Percentiles rank a stretch among this genome's conserved stretches.
Evolutionary conservation across 129 eudicot species (phyloP).

Genomic region (Artemisia tridentata): DNA sequence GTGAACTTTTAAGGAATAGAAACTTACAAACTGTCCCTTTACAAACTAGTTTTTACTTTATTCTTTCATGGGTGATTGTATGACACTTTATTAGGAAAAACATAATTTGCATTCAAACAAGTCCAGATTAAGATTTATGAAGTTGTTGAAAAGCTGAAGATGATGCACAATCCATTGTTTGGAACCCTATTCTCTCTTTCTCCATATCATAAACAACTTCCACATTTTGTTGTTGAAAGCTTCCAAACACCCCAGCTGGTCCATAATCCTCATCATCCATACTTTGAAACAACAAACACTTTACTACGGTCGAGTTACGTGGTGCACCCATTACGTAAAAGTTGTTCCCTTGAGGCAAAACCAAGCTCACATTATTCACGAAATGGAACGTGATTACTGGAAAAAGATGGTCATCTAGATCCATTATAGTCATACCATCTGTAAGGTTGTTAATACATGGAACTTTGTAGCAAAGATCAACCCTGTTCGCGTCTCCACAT

Average conservation of each 20-base stretch:
- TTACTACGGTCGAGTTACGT: constrained; percentile 51
- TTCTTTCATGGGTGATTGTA: no score
- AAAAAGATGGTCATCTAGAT: constrained; percentile 40
- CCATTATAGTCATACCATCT: constrained; percentile 22
- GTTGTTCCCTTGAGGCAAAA: constrained; percentile 57
- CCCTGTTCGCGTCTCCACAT: constrained; percentile 46
- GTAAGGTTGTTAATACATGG: constrained; percentile 47
- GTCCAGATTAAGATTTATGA: constrained; percentile 24
- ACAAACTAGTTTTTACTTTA: no score
- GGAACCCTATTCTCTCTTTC: constrained; percentile 72
- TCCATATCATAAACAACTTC: constrained; percentile 80
- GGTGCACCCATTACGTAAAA: constrained; percentile 71
- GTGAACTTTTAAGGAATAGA: no score
- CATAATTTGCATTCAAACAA: constrained; percentile 15
- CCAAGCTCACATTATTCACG: constrained; percentile 60
- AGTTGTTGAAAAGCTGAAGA: constrained; percentile 59
- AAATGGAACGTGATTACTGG: constrained; percentile 74
- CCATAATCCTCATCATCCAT: constrained; percentile 55
- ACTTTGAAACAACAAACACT: constrained; percentile 63
- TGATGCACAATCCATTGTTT: constrained; percentile 58
- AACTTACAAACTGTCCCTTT: no score
- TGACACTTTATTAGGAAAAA: background rate
- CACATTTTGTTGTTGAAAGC: constrained; percentile 78
- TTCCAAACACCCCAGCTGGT: constrained; percentile 78
- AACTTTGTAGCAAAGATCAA: constrained; percentile 61